Percentiles rank a stretch among this genome's conserved stretches.
phyloP scores from a whole-genome alignment of 495 filamentous ascomycete species.

The Xylaria venustula region DNA sequence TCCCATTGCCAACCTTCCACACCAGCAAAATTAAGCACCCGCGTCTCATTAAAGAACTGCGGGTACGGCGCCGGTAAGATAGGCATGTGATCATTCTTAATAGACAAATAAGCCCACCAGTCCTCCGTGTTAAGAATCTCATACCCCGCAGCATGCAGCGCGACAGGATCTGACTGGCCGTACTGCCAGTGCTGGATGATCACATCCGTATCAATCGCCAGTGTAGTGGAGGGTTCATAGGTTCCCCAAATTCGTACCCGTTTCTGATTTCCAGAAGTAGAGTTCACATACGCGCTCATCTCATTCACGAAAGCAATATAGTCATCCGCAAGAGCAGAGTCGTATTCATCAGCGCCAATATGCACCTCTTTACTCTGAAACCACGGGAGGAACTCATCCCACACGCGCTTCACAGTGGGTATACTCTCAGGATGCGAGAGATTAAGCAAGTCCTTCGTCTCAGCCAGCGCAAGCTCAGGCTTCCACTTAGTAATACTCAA shows the following conservation, averaged over 20 bases:
- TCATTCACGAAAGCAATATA: constrained; percentile 57
- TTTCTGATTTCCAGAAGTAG: constrained; percentile 46
- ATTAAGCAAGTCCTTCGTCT: constrained; percentile 52
- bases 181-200: constrained; percentile 59
- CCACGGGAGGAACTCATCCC: constrained; percentile 57
- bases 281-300: constrained; percentile 44
- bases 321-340: constrained; percentile 46
- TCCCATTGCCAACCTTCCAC: constrained; percentile 49
- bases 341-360: constrained; percentile 59
- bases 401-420: constrained; percentile 52
- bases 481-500: constrained; percentile 57
- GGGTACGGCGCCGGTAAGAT: constrained; percentile 55
- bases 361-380: constrained; percentile 57
- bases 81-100: constrained; percentile 56
- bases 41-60: constrained; percentile 49
- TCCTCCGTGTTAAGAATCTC: constrained; percentile 54
- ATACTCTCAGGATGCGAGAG: constrained; percentile 54
- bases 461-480: constrained; percentile 51
- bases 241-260: constrained; percentile 56
- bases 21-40: constrained; percentile 48
- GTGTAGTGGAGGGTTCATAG: constrained; percentile 41
- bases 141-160: constrained; percentile 41
- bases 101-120: constrained; percentile 56
- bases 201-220: constrained; percentile 40
- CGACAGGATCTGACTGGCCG: constrained; percentile 53